These are phyloP conservation scores for Xanthoceras sorbifolium DNA, from an alignment of 345 rosid genomes.

Conservation along the genomic window DNA sequence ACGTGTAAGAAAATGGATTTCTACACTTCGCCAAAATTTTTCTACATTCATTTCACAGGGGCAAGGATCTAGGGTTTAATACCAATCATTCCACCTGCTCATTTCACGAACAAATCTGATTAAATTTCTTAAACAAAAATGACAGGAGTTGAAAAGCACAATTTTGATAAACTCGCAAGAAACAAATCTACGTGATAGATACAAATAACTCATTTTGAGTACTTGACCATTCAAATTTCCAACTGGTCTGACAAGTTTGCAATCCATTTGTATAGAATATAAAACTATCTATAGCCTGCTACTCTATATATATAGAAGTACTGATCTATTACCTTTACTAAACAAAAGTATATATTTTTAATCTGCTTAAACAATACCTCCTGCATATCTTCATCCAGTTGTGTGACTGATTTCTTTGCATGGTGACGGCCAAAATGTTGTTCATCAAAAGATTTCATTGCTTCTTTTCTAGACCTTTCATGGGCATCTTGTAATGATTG, in stretches of 20 bases:
- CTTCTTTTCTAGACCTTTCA: slow-evolving; percentile 55
- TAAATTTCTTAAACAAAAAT: neutral
- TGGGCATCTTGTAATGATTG: slow-evolving; percentile 67
- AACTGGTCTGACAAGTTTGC: neutral
- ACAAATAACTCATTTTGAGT: neutral
- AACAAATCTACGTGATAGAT: neutral
- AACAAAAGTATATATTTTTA: neutral
- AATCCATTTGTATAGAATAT: slow-evolving; percentile 7
- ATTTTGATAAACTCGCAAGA: neutral
- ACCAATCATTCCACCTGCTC: neutral
- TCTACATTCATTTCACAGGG: too few relatives aligned
- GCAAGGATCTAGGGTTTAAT: too few relatives aligned
- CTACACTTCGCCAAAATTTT: neutral
- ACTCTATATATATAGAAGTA: neutral
- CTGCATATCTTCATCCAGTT: slow-evolving; percentile 76
- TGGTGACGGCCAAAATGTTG: slow-evolving; percentile 97
- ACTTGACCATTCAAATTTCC: neutral
- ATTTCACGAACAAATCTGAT: neutral
- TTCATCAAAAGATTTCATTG: slow-evolving; percentile 71
- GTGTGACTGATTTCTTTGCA: slow-evolving; percentile 77
- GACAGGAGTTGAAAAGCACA: neutral
- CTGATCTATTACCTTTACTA: neutral
- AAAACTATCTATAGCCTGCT: slow-evolving; percentile 1
- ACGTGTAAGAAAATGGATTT: neutral
- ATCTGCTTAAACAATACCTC: slow-evolving; percentile 53